Conservation (phyloP, 2,329 filamentous ascomycete species). For the Bretziella fagacearum region DNA sequence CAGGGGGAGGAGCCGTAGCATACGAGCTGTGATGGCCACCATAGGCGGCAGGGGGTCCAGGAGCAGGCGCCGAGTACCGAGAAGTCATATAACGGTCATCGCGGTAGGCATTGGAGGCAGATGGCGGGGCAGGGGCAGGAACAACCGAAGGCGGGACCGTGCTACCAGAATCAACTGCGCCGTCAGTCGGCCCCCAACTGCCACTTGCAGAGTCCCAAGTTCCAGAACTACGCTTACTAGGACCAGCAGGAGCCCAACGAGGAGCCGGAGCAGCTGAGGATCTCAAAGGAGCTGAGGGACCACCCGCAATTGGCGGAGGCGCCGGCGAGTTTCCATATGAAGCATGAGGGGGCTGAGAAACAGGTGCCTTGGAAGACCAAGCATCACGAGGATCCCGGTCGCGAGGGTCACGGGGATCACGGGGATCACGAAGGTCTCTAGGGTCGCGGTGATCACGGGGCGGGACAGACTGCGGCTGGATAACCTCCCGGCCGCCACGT, state of each 20-base stretch:
- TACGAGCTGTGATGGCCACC: conserved; percentile 3
- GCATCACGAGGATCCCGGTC: not conserved
- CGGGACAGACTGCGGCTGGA: conserved; percentile 2
- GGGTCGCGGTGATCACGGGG: conserved; percentile 1
- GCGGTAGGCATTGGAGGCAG: conserved; percentile 5
- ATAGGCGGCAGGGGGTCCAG: conserved; percentile 3
- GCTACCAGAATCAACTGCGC: too few relatives aligned
- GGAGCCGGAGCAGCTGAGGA: not conserved
- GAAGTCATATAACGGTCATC: conserved; percentile 11
- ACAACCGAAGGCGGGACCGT: not conserved
- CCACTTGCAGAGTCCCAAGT: not conserved
- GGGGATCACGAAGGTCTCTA: not conserved
- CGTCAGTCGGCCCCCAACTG: not conserved
- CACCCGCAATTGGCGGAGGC: conserved; percentile 1
- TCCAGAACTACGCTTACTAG: not conserved
- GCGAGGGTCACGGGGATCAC: conserved; percentile 4
- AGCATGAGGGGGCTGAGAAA: not conserved
- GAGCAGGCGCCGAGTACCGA: conserved; percentile 2
- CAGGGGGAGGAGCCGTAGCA: not conserved
- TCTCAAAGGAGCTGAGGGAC: not conserved
- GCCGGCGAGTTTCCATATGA: not conserved
- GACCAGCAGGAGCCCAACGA: not conserved
- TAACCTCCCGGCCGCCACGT: conserved; percentile 2
- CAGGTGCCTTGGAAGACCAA: not conserved
- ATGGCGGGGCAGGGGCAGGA: too few relatives aligned